phyloP scores from a whole-genome alignment of 2,329 filamentous ascomycete species.

The Trichoderma sp. region DNA sequence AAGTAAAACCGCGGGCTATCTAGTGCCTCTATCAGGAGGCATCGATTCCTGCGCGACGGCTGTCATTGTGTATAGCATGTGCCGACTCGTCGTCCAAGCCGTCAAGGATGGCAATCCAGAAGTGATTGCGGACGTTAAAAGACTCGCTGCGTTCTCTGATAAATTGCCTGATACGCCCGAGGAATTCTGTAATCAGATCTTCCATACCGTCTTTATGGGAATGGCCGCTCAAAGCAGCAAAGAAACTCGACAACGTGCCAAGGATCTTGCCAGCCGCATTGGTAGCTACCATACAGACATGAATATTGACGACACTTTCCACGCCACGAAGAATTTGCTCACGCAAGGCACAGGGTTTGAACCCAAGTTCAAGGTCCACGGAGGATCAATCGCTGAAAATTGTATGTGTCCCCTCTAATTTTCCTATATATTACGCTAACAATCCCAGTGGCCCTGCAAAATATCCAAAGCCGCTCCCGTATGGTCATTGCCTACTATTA shows the following conservation, averaged over 20 bases:
- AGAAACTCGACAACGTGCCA: constrained; percentile 65
- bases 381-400: constrained; percentile 34
- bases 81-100: constrained; percentile 56
- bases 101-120: constrained; percentile 41
- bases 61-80: constrained; percentile 51
- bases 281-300: constrained; percentile 73
- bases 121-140: constrained; percentile 33
- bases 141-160: constrained; percentile 28
- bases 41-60: constrained; percentile 57
- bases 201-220: constrained; percentile 42
- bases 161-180: constrained; percentile 35
- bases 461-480: constrained; percentile 64
- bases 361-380: constrained; percentile 54
- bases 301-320: constrained; percentile 60
- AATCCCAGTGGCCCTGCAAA: constrained; percentile 56
- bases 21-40: constrained; percentile 56
- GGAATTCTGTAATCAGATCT: constrained; percentile 40
- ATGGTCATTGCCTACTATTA: constrained; percentile 53
- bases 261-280: constrained; percentile 60
- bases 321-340: neutral
- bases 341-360: constrained; percentile 60
- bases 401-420: neutral
- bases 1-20: constrained; percentile 53
- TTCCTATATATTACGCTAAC: constrained; percentile 10
- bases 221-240: constrained; percentile 65